Evolutionary conservation across 495 filamentous ascomycete species (phyloP).

Genomic region (Talaromyces ruber): DNA sequence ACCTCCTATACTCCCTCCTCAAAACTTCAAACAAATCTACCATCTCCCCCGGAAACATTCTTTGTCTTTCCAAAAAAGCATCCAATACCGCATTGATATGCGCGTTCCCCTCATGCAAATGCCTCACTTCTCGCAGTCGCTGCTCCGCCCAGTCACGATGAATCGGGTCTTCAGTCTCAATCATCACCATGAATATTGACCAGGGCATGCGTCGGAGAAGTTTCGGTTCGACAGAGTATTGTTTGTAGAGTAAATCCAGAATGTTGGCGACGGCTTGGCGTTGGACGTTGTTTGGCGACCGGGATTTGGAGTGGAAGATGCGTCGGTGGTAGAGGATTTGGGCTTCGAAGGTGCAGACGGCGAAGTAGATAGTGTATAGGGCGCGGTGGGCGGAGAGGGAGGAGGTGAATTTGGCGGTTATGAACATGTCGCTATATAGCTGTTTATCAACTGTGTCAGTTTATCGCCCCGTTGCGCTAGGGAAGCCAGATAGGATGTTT

Average conservation of each 20-base stretch:
- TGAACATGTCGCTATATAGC: constrained; percentile 34
- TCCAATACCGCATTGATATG: constrained; percentile 29
- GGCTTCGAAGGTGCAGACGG: constrained; percentile 34
- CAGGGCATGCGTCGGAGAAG: constrained; percentile 33
- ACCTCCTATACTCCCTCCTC: background rate
- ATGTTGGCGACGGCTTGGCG: constrained; percentile 25
- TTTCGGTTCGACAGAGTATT: constrained; percentile 23
- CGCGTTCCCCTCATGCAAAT: constrained; percentile 23
- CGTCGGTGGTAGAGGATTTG: constrained; percentile 36
- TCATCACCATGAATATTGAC: constrained; percentile 36
- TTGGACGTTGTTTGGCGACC: constrained; percentile 11
- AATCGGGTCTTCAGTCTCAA: constrained; percentile 29
- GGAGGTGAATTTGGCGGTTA: constrained; percentile 32
- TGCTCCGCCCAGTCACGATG: constrained; percentile 33
- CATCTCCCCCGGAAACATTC: constrained; percentile 17
- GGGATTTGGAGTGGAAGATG: constrained; percentile 19
- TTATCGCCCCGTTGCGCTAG: too few species aligned
- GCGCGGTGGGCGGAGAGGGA: constrained; percentile 27
- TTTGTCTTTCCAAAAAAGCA: constrained; percentile 23
- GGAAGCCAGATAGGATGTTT: constrained; percentile 7
- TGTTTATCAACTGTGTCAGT: too few species aligned
- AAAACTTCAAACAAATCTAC: constrained; percentile 28
- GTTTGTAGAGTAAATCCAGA: constrained; percentile 30
- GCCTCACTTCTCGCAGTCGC: constrained; percentile 23
- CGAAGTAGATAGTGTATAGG: constrained; percentile 40